Evolutionary conservation across 495 filamentous ascomycete species (phyloP).

Genomic region (Penicillium pancosmium): DNA sequence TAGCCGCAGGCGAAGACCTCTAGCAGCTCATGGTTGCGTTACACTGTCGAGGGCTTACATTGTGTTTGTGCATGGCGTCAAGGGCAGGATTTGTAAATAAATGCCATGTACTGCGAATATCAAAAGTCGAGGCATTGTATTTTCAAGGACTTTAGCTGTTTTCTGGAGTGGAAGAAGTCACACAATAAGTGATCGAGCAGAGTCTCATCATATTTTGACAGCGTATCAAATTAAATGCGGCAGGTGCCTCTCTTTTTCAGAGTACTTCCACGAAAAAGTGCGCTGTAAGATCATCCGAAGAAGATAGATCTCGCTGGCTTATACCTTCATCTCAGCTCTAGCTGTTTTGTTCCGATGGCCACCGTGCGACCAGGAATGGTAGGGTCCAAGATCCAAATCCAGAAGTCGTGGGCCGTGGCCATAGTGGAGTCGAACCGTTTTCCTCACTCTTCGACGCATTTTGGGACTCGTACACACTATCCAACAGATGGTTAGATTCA

Average conservation of each 20-base stretch:
- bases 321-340: neutral
- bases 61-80: too few relatives aligned
- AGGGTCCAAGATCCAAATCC: neutral
- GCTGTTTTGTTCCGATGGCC: neutral
- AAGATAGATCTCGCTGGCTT: neutral
- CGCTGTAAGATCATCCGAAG: neutral
- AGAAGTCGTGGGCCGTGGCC: neutral
- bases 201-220: too few relatives aligned
- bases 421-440: neutral
- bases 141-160: too few relatives aligned
- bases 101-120: too few relatives aligned
- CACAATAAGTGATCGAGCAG: too few relatives aligned
- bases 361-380: neutral
- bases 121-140: too few relatives aligned
- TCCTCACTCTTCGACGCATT: neutral
- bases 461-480: neutral
- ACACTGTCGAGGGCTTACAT: too few relatives aligned
- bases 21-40: too few relatives aligned
- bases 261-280: neutral
- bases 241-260: neutral
- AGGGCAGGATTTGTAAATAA: too few relatives aligned
- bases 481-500: neutral
- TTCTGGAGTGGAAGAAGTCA: too few relatives aligned
- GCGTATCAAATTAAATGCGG: neutral
- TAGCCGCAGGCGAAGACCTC: too few relatives aligned